Conservation (phyloP, 2,329 filamentous ascomycete species). For the Cercospora berteroae region DNA sequence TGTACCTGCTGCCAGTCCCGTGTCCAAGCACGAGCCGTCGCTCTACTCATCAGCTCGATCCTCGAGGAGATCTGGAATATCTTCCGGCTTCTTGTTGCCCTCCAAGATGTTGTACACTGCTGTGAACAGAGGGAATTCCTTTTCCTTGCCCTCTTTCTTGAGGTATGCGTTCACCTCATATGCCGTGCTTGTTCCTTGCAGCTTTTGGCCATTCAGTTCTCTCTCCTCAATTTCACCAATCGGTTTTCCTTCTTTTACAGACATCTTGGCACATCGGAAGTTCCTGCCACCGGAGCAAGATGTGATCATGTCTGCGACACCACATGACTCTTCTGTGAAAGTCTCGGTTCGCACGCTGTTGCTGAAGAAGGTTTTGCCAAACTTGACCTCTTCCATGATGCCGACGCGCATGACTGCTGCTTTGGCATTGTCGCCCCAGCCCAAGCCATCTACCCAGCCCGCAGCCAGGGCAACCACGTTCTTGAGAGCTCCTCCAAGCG, state of each 20-base stretch:
- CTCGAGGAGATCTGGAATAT: constrained; percentile 68
- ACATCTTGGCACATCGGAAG: constrained; percentile 88
- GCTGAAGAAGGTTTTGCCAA: constrained; percentile 89
- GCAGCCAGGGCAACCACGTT: constrained; percentile 94
- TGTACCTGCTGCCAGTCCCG: neutral
- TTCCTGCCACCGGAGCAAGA: constrained; percentile 90
- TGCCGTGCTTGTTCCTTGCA: constrained; percentile 91
- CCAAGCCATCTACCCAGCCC: constrained; percentile 90
- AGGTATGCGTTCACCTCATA: constrained; percentile 88
- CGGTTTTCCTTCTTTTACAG: constrained; percentile 72
- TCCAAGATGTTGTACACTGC: constrained; percentile 79
- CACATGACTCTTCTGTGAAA: constrained; percentile 95
- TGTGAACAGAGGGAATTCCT: constrained; percentile 88
- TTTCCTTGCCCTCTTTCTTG: constrained; percentile 71
- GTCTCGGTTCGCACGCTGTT: constrained; percentile 77
- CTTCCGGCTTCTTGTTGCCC: constrained; percentile 71
- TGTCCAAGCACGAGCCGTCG: neutral
- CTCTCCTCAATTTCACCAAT: constrained; percentile 85
- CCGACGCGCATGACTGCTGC: constrained; percentile 98
- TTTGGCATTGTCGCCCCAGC: constrained; percentile 98
- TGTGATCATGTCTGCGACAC: constrained; percentile 93
- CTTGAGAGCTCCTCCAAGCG: constrained; percentile 89
- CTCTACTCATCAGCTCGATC: constrained; percentile 19
- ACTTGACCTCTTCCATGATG: constrained; percentile 92
- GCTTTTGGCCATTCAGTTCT: constrained; percentile 93